Evolutionary conservation across 306 rosid genomes (phyloP), one percentile per base, ranked within the genome.

Genomic region (Macrotyloma uniflorum): DNA sequence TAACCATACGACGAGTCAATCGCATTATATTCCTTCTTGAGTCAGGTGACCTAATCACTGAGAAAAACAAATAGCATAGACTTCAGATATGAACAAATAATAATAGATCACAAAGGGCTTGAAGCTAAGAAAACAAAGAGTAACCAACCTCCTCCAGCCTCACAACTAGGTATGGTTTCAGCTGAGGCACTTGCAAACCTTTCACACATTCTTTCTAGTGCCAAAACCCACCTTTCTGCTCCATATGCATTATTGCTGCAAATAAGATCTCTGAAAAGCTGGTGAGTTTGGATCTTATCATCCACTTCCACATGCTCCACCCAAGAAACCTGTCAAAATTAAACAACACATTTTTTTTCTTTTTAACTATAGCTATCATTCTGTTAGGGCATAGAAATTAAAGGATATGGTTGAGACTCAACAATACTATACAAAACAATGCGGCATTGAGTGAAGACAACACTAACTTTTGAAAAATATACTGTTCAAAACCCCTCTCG

Each of bases 291-390:
- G 23, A 32, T 35, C 72, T 63, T 84, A 13, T 94, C 91, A 53
- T 86, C 88, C 19, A 91, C 93, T 72, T 89, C 87, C 19, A 90
- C 90, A 65, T 90, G 97, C 70, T 94, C 98, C 8, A 89, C 82
- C 97, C 97, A 94, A 15, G 90, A 79, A 49, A 94, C 82, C 97
- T 91, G 65, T 62, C 36, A 61, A 1, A 66, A 59, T 36, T 36
- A 8, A 26, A 36, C n/a, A 35, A 26, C 28, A 16, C 3, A 4
- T 36, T 50, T 24, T 1, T 54, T 76, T 3, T 36, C 36, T 24
- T 1, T 54, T 76, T 3, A 11, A 40, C 46, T 40, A n/a, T n/a
- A 40, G 46, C 46, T 11, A 9, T 14, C 3, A 36, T 8, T 36
- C 42, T 40, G 4, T 40, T 11, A 2, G 46, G 14, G 46, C 46